phyloP scores from a whole-genome alignment of 2,329 filamentous ascomycete genomes.

The Claviceps cyperi region DNA sequence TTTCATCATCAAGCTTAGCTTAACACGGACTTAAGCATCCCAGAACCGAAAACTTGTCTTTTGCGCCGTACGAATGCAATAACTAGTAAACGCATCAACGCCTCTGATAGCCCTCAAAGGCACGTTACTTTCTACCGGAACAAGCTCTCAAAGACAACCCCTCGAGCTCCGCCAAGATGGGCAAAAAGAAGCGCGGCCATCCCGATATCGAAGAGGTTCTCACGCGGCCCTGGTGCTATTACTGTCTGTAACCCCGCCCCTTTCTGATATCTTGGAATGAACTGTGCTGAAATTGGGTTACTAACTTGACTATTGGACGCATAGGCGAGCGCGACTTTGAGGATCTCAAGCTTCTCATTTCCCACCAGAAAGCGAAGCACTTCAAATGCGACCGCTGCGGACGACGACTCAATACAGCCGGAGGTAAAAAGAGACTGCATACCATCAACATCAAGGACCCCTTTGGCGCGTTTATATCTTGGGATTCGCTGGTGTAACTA shows the following conservation, averaged over 20 bases:
- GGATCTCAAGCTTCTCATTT: conserved; percentile 89
- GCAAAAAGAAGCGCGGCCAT: conserved; percentile 80
- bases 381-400: conserved; percentile 93
- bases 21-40: neutral
- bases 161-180: conserved; percentile 35
- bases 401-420: conserved; percentile 80
- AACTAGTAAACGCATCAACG: neutral
- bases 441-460: no score
- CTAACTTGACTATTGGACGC: conserved; percentile 3
- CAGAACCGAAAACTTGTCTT: neutral
- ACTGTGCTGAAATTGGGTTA: conserved; percentile 10
- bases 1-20: neutral
- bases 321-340: conserved; percentile 87
- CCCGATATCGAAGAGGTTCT: conserved; percentile 83
- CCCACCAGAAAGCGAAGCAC: conserved; percentile 97
- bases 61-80: neutral
- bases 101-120: no score
- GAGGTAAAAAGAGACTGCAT: conserved; percentile 44
- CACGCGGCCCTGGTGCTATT: conserved; percentile 88
- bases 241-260: conserved; percentile 43
- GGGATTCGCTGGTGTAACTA: no score
- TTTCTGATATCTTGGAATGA: neutral
- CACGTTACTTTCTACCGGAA: neutral
- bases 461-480: neutral
- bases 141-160: neutral